phyloP scores from a whole-genome alignment of 2,329 filamentous ascomycete species.

The Chalaropsis ovoidea region DNA sequence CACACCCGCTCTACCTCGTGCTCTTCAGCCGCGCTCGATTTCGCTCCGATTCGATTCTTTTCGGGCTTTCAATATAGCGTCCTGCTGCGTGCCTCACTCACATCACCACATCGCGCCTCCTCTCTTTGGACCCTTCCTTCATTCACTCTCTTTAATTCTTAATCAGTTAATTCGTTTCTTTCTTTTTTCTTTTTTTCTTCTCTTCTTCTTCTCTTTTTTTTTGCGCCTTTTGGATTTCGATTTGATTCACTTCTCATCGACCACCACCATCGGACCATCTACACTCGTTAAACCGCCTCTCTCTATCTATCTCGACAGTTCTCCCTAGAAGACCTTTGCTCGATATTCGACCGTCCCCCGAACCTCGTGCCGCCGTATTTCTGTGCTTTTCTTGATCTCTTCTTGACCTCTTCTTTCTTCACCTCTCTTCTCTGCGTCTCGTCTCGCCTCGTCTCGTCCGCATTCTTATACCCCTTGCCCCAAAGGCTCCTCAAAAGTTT shows the following conservation, averaged over 20 bases:
- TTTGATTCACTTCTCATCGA: constrained; percentile 22
- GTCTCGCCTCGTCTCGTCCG: background rate
- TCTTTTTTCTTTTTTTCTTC: constrained; percentile 14
- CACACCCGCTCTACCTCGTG: constrained; percentile 3
- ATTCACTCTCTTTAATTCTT: constrained; percentile 26
- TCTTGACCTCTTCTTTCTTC: background rate
- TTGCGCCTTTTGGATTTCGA: constrained; percentile 13
- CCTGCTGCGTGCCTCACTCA: background rate
- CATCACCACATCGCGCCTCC: background rate
- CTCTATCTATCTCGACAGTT: constrained; percentile 25
- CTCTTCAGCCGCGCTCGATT: constrained; percentile 38
- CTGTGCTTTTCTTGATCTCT: background rate
- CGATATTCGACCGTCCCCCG: background rate
- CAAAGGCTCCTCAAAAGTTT: constrained; percentile 20
- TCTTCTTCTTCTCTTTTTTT: constrained; percentile 15
- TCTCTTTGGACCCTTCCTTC: constrained; percentile 14
- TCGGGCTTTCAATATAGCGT: too few species aligned
- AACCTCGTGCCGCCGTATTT: background rate
- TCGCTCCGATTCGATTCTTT: constrained; percentile 1
- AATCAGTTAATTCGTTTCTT: constrained; percentile 23
- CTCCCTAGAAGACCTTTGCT: background rate
- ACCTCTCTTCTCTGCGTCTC: background rate
- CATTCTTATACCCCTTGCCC: constrained; percentile 23
- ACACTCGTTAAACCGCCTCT: constrained; percentile 20
- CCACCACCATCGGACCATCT: constrained; percentile 36